Percentiles rank a stretch among this genome's conserved stretches.
Conservation (phyloP, 208 protist species). For the Wallacemonas sp. region DNA sequence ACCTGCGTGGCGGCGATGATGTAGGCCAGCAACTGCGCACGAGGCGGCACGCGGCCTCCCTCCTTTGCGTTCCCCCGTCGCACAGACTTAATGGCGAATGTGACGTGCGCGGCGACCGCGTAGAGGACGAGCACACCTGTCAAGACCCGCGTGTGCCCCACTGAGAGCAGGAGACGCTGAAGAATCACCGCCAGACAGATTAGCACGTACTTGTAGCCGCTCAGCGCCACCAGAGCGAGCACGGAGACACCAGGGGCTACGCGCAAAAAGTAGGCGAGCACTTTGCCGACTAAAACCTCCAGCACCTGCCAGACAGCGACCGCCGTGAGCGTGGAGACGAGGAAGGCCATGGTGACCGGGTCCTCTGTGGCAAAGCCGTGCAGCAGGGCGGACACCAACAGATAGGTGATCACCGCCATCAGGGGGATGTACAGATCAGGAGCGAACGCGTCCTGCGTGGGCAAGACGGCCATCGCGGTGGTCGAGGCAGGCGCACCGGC, state of each 20-base stretch:
- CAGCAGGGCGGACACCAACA: slow-evolving; percentile 69
- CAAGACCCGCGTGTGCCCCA: slow-evolving; percentile 17
- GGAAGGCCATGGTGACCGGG: slow-evolving; percentile 52
- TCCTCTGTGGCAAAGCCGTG: slow-evolving; percentile 39
- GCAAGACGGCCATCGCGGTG: slow-evolving; percentile 28
- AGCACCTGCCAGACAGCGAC: slow-evolving; percentile 55
- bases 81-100: slow-evolving; percentile 45
- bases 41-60: slow-evolving; percentile 45
- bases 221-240: slow-evolving; percentile 54
- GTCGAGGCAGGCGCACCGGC: slow-evolving; percentile 12
- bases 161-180: slow-evolving; percentile 28
- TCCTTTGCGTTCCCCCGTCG: slow-evolving; percentile 35
- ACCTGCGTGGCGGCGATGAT: slow-evolving; percentile 42
- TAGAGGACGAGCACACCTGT: slow-evolving; percentile 45
- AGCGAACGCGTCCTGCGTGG: slow-evolving; percentile 53
- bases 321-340: slow-evolving; percentile 52
- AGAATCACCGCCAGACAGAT: slow-evolving; percentile 59
- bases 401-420: slow-evolving; percentile 82
- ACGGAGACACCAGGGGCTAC: slow-evolving; percentile 37
- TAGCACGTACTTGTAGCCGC: slow-evolving; percentile 82
- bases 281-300: slow-evolving; percentile 55
- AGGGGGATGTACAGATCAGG: slow-evolving; percentile 87
- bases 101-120: slow-evolving; percentile 39
- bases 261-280: slow-evolving; percentile 45
- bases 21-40: slow-evolving; percentile 53